These are phyloP conservation scores for Microdochium trichocladiopsis DNA, from an alignment of 2,329 filamentous ascomycete genomes.

Conservation along the genomic window DNA sequence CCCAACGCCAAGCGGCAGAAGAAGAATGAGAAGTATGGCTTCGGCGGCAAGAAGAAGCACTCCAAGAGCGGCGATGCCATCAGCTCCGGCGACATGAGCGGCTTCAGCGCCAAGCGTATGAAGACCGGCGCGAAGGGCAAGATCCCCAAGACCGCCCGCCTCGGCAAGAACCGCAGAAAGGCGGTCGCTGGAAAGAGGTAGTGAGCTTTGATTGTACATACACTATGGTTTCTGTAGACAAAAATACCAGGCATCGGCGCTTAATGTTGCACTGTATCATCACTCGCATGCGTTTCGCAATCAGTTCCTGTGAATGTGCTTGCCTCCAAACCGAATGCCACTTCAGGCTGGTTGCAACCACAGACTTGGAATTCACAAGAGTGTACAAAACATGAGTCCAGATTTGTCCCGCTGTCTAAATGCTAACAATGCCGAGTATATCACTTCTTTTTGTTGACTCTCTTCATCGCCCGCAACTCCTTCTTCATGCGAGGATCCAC, in stretches of 20 bases:
- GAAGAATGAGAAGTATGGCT: slow-evolving; percentile 92
- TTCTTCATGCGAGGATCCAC: slow-evolving; percentile 95
- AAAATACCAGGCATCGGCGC: not conserved
- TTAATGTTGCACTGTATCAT: not conserved
- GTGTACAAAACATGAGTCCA: not conserved
- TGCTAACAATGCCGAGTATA: not conserved
- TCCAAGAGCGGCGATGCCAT: slow-evolving; percentile 84
- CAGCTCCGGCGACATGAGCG: slow-evolving; percentile 73
- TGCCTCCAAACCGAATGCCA: too few relatives aligned
- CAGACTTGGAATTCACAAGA: not conserved
- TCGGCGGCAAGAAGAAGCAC: slow-evolving; percentile 91
- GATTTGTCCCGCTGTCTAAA: not conserved
- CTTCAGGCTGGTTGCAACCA: too few relatives aligned
- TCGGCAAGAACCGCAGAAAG: slow-evolving; percentile 46
- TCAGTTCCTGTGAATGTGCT: too few relatives aligned
- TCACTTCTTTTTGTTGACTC: slow-evolving; percentile 54
- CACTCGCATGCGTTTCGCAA: too few relatives aligned
- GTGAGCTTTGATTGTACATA: slow-evolving; percentile 2
- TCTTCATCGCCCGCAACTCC: slow-evolving; percentile 84
- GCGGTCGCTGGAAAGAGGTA: slow-evolving; percentile 29
- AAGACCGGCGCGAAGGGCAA: slow-evolving; percentile 45
- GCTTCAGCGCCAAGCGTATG: slow-evolving; percentile 81
- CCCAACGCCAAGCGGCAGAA: slow-evolving; percentile 74
- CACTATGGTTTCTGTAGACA: not conserved
- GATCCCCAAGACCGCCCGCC: slow-evolving; percentile 30